These are phyloP conservation scores for Zancudomyces culisetae DNA, from an alignment of 371 early-diverging fungal genomes.

Conservation along the genomic window DNA sequence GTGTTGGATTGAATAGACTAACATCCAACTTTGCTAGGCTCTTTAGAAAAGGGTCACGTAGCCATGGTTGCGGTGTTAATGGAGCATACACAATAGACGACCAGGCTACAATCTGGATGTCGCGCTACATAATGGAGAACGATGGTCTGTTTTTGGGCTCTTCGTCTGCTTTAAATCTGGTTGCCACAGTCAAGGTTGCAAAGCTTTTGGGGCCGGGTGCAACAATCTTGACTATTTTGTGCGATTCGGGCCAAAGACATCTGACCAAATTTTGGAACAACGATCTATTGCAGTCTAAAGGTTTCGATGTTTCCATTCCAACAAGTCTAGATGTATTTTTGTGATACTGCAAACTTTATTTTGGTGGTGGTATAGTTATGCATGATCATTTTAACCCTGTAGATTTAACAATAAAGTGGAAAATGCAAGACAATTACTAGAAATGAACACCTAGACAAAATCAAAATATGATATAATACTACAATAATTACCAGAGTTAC, in stretches of 20 bases:
- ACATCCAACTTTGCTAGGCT: constrained; percentile 69
- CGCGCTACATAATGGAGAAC: constrained; percentile 84
- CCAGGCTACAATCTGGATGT: constrained; percentile 81
- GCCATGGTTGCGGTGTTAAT: constrained; percentile 54
- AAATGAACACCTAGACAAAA: too few relatives aligned
- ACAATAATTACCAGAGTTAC: too few relatives aligned
- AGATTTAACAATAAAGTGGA: too few relatives aligned
- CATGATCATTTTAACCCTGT: too few relatives aligned
- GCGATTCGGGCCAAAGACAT: constrained; percentile 94
- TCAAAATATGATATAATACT: too few relatives aligned
- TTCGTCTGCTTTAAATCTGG: constrained; percentile 83
- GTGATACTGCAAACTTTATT: too few relatives aligned
- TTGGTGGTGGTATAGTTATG: too few relatives aligned
- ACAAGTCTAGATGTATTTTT: not conserved
- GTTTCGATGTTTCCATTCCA: constrained; percentile 4
- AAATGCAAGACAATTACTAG: too few relatives aligned
- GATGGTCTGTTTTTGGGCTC: constrained; percentile 90
- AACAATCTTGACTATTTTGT: constrained; percentile 75
- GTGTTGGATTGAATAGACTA: constrained; percentile 95
- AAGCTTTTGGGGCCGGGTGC: constrained; percentile 67
- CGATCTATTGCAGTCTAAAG: constrained; percentile 76
- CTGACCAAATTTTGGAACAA: constrained; percentile 93
- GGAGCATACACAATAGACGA: constrained; percentile 90
- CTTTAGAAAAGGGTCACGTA: not conserved
- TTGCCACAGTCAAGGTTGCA: constrained; percentile 65